phyloP scores from a whole-genome alignment of 2,329 filamentous ascomycete genomes.

The Aspergillus phoenicis region DNA sequence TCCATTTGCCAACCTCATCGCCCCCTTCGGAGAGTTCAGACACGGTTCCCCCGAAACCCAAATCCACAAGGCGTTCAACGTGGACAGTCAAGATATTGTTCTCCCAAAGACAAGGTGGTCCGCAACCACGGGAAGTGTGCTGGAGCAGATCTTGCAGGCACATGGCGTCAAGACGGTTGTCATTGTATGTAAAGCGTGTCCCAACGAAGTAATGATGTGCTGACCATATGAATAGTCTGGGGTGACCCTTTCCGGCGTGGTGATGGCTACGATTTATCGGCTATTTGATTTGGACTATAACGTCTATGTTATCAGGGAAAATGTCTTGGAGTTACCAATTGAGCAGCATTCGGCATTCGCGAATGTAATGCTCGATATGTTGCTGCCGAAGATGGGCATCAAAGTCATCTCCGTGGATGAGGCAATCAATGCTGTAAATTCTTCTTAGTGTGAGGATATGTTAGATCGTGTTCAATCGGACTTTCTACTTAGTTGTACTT shows the following conservation, averaged over 20 bases:
- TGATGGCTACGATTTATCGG: slow-evolving; percentile 47
- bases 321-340: slow-evolving; percentile 36
- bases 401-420: slow-evolving; percentile 24
- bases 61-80: slow-evolving; percentile 37
- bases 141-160: slow-evolving; percentile 46
- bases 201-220: too few relatives aligned
- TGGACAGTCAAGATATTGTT: slow-evolving; percentile 36
- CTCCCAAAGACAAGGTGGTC: slow-evolving; percentile 49
- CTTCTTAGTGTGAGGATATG: too few relatives aligned
- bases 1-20: slow-evolving; percentile 40
- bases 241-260: slow-evolving; percentile 45
- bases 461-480: too few relatives aligned
- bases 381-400: slow-evolving; percentile 34
- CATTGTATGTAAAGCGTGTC: slow-evolving; percentile 26
- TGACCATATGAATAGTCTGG: slow-evolving; percentile 34
- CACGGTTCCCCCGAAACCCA: slow-evolving; percentile 30
- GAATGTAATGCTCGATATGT: slow-evolving; percentile 24
- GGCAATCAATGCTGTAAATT: not conserved
- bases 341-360: slow-evolving; percentile 23
- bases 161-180: slow-evolving; percentile 48
- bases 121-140: slow-evolving; percentile 43
- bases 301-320: slow-evolving; percentile 45
- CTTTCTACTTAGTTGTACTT: too few relatives aligned
- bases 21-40: slow-evolving; percentile 30
- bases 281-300: slow-evolving; percentile 50